These are phyloP conservation scores for Drosera spatulata DNA, from an alignment of 179 eudicot species.

Conservation along the genomic window DNA sequence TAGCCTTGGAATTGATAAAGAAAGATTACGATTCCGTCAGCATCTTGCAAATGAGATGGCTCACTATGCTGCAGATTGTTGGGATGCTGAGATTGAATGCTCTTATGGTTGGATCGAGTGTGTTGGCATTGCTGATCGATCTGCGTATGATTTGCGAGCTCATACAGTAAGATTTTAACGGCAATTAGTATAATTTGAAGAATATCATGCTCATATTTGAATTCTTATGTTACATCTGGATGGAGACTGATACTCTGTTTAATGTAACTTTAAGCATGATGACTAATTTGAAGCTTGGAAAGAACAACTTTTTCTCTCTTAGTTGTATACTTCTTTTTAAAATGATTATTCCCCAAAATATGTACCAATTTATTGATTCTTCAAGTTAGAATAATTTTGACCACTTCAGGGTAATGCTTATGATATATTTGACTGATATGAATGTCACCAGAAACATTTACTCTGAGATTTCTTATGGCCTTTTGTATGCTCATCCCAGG, in stretches of 20 bases:
- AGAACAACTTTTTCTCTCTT: too few relatives aligned
- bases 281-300: too few relatives aligned
- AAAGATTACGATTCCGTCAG: slow-evolving; percentile 77
- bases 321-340: too few relatives aligned
- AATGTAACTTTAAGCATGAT: too few relatives aligned
- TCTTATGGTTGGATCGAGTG: slow-evolving; percentile 99
- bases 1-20: slow-evolving; percentile 77
- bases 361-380: too few relatives aligned
- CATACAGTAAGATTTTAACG: slow-evolving; percentile 47
- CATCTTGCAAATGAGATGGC: slow-evolving; percentile 99
- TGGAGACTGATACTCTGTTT: too few relatives aligned
- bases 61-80: slow-evolving; percentile 97
- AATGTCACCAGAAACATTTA: too few relatives aligned
- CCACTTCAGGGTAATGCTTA: too few relatives aligned
- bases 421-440: too few relatives aligned
- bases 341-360: too few relatives aligned
- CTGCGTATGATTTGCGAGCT: slow-evolving; percentile 86
- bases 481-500: slow-evolving; percentile 24
- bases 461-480: neutral
- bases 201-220: neutral
- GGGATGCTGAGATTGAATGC: slow-evolving; percentile 99
- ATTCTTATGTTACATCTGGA: too few relatives aligned
- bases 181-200: neutral
- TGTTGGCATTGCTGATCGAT: slow-evolving; percentile 98
- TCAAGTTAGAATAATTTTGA: too few relatives aligned